Evolutionary conservation across 805 yeast species (phyloP).

Genomic region (Isabelozyma rhagii): DNA sequence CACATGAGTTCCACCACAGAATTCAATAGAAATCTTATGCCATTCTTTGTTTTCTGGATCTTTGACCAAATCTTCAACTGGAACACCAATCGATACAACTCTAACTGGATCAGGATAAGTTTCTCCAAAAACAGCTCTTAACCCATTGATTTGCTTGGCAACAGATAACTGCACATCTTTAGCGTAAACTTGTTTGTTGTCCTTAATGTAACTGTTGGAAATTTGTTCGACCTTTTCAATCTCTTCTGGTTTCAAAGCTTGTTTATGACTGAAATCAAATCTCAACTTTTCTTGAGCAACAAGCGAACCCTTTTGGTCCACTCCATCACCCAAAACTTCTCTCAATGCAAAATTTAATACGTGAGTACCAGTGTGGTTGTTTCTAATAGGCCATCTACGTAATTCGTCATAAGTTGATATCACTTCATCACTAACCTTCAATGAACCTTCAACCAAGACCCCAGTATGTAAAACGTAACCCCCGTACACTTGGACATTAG

Average conservation of each 20-base stretch:
- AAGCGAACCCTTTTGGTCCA: conserved; percentile 95
- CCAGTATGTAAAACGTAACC: conserved; percentile 98
- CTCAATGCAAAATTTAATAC: conserved; percentile 85
- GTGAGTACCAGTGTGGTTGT: conserved; percentile 98
- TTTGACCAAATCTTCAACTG: conserved; percentile 75
- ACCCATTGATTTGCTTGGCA: conserved; percentile 76
- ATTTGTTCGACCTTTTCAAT: conserved; percentile 72
- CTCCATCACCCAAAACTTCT: conserved; percentile 78
- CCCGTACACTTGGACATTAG: conserved; percentile 87
- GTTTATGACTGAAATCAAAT: conserved; percentile 94
- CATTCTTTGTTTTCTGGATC: conserved; percentile 74
- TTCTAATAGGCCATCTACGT: conserved; percentile 94
- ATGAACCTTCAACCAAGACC: conserved; percentile 67
- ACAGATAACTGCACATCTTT: conserved; percentile 72
- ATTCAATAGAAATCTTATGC: conserved; percentile 80
- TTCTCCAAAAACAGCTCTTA: conserved; percentile 98
- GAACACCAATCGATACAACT: conserved; percentile 92
- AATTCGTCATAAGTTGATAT: conserved; percentile 88
- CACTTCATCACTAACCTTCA: conserved; percentile 65
- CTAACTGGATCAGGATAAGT: conserved; percentile 99
- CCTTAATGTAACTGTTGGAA: conserved; percentile 66
- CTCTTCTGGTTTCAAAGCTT: conserved; percentile 71
- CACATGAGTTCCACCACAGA: conserved; percentile 99
- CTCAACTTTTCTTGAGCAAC: conserved; percentile 94
- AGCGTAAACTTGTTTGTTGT: conserved; percentile 70